phyloP scores from a whole-genome alignment of 495 filamentous ascomycete species.

The Penicillium bovifimosum region DNA sequence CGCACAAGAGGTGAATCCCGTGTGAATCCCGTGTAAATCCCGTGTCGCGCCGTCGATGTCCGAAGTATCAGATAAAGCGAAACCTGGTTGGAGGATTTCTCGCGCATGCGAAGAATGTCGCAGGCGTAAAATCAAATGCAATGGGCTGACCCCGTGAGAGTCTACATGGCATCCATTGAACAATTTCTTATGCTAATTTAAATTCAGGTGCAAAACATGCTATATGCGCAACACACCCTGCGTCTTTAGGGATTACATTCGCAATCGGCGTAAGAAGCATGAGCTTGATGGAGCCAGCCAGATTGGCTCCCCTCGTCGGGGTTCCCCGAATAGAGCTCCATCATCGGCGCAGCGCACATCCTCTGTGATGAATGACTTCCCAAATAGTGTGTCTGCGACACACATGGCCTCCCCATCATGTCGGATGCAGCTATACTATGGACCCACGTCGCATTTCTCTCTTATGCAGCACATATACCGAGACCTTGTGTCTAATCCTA shows the following conservation, averaged over 20 bases:
- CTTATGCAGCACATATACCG: slow-evolving; percentile 43
- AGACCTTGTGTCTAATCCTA: slow-evolving; percentile 30
- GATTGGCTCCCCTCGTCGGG: slow-evolving; percentile 7
- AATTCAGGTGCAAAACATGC: slow-evolving; percentile 35
- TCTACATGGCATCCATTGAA: neutral
- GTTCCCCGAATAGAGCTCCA: slow-evolving; percentile 15
- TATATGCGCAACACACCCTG: slow-evolving; percentile 31
- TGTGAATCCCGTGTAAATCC: too few species aligned
- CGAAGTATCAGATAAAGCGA: slow-evolving; percentile 18
- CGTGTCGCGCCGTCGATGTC: too few species aligned
- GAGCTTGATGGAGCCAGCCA: slow-evolving; percentile 8
- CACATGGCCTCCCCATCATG: slow-evolving; percentile 43
- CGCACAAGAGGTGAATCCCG: neutral
- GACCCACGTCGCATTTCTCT: slow-evolving; percentile 41
- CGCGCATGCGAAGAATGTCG: slow-evolving; percentile 44
- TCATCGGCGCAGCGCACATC: slow-evolving; percentile 15
- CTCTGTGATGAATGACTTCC: slow-evolving; percentile 27
- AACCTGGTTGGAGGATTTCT: slow-evolving; percentile 33
- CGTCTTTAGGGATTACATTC: slow-evolving; percentile 36
- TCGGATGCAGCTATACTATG: slow-evolving; percentile 44
- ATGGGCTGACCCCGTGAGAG: slow-evolving; percentile 33
- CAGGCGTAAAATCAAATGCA: slow-evolving; percentile 42
- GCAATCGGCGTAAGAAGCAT: slow-evolving; percentile 36
- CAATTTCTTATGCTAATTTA: neutral
- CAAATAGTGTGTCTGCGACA: slow-evolving; percentile 41